These are phyloP conservation scores for Pythium chondricola DNA, from an alignment of 352 stramenopile species.

Conservation along the genomic window DNA sequence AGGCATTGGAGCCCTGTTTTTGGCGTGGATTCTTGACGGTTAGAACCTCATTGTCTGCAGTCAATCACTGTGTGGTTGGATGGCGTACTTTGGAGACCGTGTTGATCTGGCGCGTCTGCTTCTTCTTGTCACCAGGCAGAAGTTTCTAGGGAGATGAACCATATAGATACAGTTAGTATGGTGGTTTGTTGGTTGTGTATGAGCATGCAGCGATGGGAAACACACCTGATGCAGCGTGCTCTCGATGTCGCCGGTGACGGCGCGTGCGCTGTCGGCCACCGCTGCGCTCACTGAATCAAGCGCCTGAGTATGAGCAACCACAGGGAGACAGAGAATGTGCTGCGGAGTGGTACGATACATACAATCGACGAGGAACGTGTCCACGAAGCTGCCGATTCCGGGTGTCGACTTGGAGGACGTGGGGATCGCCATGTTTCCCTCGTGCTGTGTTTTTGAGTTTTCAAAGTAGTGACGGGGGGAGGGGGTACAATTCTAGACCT, in stretches of 20 bases:
- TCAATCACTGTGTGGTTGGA: too few species aligned
- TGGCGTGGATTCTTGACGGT: too few species aligned
- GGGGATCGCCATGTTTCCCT: slow-evolving; percentile 1
- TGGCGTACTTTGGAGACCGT: slow-evolving; percentile 51
- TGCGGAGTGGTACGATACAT: too few species aligned
- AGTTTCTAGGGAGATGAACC: slow-evolving; percentile 8
- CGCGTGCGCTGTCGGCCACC: slow-evolving; percentile 39
- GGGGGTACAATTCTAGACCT: slow-evolving; percentile 1
- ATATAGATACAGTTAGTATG: neutral
- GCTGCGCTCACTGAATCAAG: slow-evolving; percentile 43
- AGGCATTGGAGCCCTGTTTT: slow-evolving; percentile 41
- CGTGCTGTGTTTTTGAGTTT: slow-evolving; percentile 15
- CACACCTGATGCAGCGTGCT: slow-evolving; percentile 59
- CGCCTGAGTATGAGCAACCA: too few species aligned
- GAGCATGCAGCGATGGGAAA: neutral
- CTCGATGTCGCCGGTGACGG: slow-evolving; percentile 57
- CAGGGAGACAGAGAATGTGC: too few species aligned
- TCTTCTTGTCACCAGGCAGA: slow-evolving; percentile 46
- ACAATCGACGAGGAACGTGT: slow-evolving; percentile 51
- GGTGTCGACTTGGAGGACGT: neutral
- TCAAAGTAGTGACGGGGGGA: slow-evolving; percentile 15
- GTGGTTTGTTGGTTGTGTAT: neutral
- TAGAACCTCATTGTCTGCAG: too few species aligned
- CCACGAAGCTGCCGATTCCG: slow-evolving; percentile 32
- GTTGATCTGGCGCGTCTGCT: slow-evolving; percentile 55